These are phyloP conservation scores for Dactylellina cionopaga DNA, from an alignment of 2,329 filamentous ascomycete genomes.

Conservation along the genomic window DNA sequence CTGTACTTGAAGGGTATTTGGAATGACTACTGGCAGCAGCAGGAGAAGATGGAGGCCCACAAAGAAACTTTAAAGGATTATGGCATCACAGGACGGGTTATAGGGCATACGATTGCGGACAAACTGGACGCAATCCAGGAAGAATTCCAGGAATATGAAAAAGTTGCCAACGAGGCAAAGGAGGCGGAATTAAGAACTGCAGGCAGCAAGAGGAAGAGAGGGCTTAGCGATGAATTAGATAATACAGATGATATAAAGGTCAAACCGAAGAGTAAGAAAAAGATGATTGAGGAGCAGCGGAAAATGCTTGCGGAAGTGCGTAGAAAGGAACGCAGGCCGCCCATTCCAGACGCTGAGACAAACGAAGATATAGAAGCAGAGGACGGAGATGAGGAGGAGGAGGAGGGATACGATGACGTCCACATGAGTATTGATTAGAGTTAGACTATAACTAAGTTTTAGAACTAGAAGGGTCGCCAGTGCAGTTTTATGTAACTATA, in stretches of 20 bases:
- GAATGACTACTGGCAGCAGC: slow-evolving; percentile 24
- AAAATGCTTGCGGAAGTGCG: slow-evolving; percentile 3
- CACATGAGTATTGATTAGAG: no score
- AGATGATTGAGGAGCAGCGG: slow-evolving; percentile 18
- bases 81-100: no score
- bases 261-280: slow-evolving; percentile 6
- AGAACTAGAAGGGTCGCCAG: no score
- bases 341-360: background rate
- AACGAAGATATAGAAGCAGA: background rate
- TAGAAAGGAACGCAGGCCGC: background rate
- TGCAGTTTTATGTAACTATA: no score
- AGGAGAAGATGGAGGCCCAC: background rate
- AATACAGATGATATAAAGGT: background rate
- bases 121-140: no score
- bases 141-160: background rate
- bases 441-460: no score
- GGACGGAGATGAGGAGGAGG: background rate
- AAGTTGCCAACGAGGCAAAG: background rate
- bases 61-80: no score
- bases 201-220: background rate
- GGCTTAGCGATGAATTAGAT: background rate
- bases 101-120: no score
- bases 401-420: no score
- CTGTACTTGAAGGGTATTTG: slow-evolving; percentile 38
- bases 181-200: slow-evolving; percentile 7